Evolutionary conservation across 2,329 filamentous ascomycete species (phyloP), one percentile per base, ranked within the genome.

Genomic region (Botrytis cinerea): DNA sequence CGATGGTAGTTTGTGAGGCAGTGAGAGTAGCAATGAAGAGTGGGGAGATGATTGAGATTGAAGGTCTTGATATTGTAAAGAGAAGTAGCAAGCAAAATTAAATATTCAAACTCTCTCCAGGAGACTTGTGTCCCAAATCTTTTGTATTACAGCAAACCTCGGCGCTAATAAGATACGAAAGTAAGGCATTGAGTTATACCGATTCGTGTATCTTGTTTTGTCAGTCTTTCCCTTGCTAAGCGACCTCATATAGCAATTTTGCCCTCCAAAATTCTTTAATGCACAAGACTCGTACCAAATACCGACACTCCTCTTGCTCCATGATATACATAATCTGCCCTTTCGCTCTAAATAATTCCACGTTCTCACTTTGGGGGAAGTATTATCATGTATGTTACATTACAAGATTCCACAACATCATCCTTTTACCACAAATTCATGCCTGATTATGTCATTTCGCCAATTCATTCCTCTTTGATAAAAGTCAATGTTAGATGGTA

Each of bases 1-100:
- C 48, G 48, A 54, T 54, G 25, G 76, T 84, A 40, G 86, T 89
- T 66, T 87, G 86, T 76, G 83, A 87, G 57, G 86, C 86, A 22
- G 83, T 88, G 51, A 84, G 82, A 75, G 81, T 79, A 73, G 84
- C 85, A 0, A 81, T 89, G 73, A 79, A 79, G 43, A 81, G 77
- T 14, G 82, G 81, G 16, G 73, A 77, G 28, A 63, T 74, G n/a
- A 67, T 78, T 18, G 66, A 73, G 38, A 77, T 77, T 54, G 38
- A 71, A 25, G 72, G 71, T 2, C 72, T 76, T 48, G 70, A 74
- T 38, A 73, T 75, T n/a, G 32, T n/a, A 48, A 60, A 63, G 28
- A 63, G 51, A 43, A 43, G 12, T 28, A 61, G 59, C 68, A 46
- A n/a, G 51, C 32, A 38, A 4, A 38, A 25, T 61, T 38, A 25